Conservation (phyloP, 2,329 filamentous ascomycete species). For the Westerdykella aurantiaca region DNA sequence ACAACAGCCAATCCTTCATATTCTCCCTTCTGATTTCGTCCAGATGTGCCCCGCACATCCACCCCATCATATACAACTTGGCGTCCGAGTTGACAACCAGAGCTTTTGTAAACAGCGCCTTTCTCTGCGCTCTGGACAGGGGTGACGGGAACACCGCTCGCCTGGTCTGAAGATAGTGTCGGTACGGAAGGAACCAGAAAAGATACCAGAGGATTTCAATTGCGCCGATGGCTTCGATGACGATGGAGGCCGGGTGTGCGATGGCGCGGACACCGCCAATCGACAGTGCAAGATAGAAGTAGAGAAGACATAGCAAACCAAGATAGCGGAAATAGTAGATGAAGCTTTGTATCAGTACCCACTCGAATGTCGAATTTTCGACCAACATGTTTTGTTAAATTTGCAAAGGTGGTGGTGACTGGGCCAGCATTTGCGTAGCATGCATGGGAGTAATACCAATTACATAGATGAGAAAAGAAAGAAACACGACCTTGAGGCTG, state of each 20-base stretch:
- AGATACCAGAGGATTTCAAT: constrained; percentile 50
- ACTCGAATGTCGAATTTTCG: constrained; percentile 24
- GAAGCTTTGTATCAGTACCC: constrained; percentile 40
- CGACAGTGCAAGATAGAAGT: constrained; percentile 25
- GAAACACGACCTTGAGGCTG: no score
- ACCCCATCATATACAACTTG: constrained; percentile 51
- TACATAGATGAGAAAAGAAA: no score
- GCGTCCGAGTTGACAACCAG: constrained; percentile 33
- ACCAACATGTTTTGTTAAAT: constrained; percentile 9
- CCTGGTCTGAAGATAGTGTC: constrained; percentile 42
- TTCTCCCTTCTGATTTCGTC: constrained; percentile 58
- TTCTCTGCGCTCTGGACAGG: constrained; percentile 43
- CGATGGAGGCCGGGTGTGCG: constrained; percentile 13
- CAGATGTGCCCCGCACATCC: constrained; percentile 55
- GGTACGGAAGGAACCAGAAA: constrained; percentile 46
- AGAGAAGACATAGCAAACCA: constrained; percentile 43
- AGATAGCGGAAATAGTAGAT: constrained; percentile 44
- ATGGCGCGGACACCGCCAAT: constrained; percentile 16
- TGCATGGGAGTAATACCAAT: no score
- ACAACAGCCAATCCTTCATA: constrained; percentile 46
- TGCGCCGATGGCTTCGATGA: constrained; percentile 37
- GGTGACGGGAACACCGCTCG: constrained; percentile 45
- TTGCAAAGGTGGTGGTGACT: no score
- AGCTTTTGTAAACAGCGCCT: constrained; percentile 46
- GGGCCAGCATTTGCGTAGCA: no score